Evolutionary conservation across 192 early-diverging fungal species (phyloP).

Genomic region (Coemansia sp.): DNA sequence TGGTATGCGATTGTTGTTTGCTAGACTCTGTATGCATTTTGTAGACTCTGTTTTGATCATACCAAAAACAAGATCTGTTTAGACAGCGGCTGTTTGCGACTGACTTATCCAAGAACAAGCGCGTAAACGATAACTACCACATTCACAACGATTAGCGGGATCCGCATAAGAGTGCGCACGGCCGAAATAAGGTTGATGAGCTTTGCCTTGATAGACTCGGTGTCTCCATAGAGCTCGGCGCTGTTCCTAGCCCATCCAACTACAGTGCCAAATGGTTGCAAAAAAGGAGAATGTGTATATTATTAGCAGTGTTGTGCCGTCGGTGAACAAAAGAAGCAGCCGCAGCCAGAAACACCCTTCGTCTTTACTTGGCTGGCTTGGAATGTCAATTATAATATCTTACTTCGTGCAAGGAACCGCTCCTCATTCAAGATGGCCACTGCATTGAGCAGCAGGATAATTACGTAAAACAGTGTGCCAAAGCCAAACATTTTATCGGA

Average conservation of each 20-base stretch:
- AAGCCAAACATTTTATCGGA: conserved; percentile 58
- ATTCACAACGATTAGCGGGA: conserved; percentile 81
- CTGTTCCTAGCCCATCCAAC: conserved; percentile 69
- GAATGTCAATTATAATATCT: background rate
- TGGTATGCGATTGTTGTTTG: too few species aligned
- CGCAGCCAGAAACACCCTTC: too few species aligned
- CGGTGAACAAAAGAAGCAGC: too few species aligned
- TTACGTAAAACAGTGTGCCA: conserved; percentile 76
- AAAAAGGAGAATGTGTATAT: background rate
- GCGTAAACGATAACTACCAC: conserved; percentile 79
- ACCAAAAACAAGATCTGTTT: background rate
- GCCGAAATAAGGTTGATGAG: conserved; percentile 88
- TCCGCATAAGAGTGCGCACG: conserved; percentile 83
- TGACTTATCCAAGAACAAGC: conserved; percentile 70
- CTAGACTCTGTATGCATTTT: too few species aligned
- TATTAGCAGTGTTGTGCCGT: conserved; percentile 15
- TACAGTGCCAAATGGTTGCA: conserved; percentile 22
- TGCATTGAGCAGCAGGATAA: conserved; percentile 82
- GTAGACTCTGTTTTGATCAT: too few species aligned
- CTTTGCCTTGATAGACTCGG: conserved; percentile 73
- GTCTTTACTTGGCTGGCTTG: too few species aligned
- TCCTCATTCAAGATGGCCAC: conserved; percentile 90
- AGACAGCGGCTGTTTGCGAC: background rate
- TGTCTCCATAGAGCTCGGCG: conserved; percentile 64
- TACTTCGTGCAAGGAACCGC: conserved; percentile 88